Conservation (phyloP, 2,329 filamentous ascomycete species). For the Gnomoniopsis sp. region DNA sequence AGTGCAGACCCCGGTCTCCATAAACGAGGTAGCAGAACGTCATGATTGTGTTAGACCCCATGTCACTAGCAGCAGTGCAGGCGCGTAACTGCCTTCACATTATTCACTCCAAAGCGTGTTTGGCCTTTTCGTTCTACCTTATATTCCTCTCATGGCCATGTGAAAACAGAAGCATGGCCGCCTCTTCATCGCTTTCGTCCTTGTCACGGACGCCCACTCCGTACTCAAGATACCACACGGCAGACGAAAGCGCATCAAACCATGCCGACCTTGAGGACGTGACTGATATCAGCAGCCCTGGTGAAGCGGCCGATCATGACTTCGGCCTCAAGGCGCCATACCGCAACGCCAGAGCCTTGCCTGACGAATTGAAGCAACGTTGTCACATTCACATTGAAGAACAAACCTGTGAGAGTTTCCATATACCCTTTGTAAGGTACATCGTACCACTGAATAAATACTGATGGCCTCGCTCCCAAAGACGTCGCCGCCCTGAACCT, state of each 20-base stretch:
- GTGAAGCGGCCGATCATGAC: slow-evolving; percentile 5
- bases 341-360: slow-evolving; percentile 52
- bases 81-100: not conserved
- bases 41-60: not conserved
- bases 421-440: too few relatives aligned
- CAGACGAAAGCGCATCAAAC: slow-evolving; percentile 4
- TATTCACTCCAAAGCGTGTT: not conserved
- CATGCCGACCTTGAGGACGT: not conserved
- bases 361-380: slow-evolving; percentile 62
- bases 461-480: slow-evolving; percentile 22
- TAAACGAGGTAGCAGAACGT: not conserved
- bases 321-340: slow-evolving; percentile 32
- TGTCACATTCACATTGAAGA: slow-evolving; percentile 74
- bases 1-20: not conserved
- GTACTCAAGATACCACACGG: slow-evolving; percentile 10
- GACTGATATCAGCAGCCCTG: slow-evolving; percentile 21
- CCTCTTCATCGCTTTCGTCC: slow-evolving; percentile 25
- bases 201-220: slow-evolving; percentile 23
- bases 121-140: not conserved
- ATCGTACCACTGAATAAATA: not conserved
- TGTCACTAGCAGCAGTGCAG: not conserved
- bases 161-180: slow-evolving; percentile 21
- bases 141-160: not conserved
- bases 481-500: slow-evolving; percentile 60
- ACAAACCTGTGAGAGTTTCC: slow-evolving; percentile 42